phyloP scores from a whole-genome alignment of 176 grass and related monocot genomes.

The Bolboschoenus planiculmis region DNA sequence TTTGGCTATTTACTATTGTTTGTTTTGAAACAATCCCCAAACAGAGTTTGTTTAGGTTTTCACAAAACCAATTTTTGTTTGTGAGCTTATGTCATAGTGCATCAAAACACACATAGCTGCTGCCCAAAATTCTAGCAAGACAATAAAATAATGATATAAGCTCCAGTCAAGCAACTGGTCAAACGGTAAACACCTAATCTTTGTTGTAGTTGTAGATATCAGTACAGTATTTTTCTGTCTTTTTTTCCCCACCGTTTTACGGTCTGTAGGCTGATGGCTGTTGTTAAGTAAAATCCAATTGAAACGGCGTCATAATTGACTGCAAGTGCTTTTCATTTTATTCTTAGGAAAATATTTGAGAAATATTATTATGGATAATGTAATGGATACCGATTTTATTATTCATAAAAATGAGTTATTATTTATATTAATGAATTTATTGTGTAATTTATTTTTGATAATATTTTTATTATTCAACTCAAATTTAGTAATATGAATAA shows the following conservation, averaged over 20 bases:
- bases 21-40: background rate
- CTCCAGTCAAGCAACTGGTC: background rate
- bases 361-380: no score
- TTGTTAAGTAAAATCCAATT: background rate
- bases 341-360: no score
- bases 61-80: background rate
- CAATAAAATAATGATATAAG: background rate
- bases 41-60: background rate
- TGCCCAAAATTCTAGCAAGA: background rate
- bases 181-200: background rate
- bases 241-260: background rate
- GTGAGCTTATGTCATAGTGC: background rate
- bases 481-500: no score
- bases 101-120: background rate
- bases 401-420: no score
- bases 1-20: no score
- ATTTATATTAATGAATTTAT: no score
- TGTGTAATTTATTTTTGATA: no score
- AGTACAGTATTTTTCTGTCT: constrained; percentile 2
- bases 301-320: background rate
- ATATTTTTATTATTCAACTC: no score
- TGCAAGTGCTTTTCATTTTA: background rate
- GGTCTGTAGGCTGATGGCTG: background rate
- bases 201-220: background rate
- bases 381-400: no score